Evolutionary conservation across 805 yeast species (phyloP), one percentile per base, ranked within the genome.

Genomic region (Ogataea zsoltii): DNA sequence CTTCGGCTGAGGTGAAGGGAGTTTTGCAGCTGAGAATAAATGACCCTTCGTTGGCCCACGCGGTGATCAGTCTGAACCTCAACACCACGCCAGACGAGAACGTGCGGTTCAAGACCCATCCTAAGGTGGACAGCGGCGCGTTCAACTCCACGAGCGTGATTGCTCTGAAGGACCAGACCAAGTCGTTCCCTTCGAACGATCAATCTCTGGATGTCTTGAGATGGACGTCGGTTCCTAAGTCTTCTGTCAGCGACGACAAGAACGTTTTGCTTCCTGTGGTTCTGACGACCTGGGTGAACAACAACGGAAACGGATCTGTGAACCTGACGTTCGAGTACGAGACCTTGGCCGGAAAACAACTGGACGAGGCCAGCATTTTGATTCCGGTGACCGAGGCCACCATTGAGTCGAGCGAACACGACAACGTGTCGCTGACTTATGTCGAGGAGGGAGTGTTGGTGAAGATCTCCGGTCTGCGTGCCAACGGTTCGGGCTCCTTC

Each of bases 301-400:
- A 77, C 44, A 75, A 77, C 46, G 80, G 80, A 30, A 76, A 82
- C 47, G 79, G 79, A 4, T 61, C 77, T 42, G 79, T 83, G 47
- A 85, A 82, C 47, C 85, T 91, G 16, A 91, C 97, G 2, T 73
- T 94, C 55, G 99, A 92, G 71, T 91, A 87, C 68, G 98, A 92
- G 70, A 69, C 85, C 44, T 75, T 75, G 39, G 71, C 74, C 12
- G 71, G 70, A 45, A 66, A 70, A 31, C 79, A 75, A 13, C 63
- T 85, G 46, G 80, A 75, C 48, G 76, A 77, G 62, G 78, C 80
- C 34, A 69, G 67, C 36, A 71, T 82, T 46, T 66, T 76, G 54
- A 79, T 92, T 48, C 96, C 97, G 23, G 71, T 83, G 41, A 73
- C 79, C 73, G 48, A 79, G 72, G 53, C 80, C 74, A 52, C 74